Percentiles rank a stretch among this genome's conserved stretches.
Conservation (phyloP, 345 rosid species). For the Trapa bicornis region DNA sequence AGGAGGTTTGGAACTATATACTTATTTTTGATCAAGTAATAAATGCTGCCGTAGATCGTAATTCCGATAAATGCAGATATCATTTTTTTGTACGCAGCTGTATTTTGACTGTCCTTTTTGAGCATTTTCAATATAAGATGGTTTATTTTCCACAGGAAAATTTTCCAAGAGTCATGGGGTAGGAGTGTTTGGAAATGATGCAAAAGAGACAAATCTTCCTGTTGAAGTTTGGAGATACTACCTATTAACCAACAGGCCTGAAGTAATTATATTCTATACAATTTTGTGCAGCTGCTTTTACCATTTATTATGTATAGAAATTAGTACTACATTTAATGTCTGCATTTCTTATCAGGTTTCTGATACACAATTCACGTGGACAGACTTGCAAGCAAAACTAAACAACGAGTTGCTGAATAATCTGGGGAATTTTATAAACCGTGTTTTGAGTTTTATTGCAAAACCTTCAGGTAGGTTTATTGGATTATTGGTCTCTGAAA, state of each 20-base stretch:
- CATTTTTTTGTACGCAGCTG: background rate
- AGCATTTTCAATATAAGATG: background rate
- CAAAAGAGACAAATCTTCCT: conserved; percentile 80
- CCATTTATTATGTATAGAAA: background rate
- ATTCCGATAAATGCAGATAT: background rate
- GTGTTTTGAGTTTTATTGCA: conserved; percentile 51
- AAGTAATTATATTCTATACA: conserved; percentile 36
- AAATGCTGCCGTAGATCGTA: background rate
- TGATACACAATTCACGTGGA: conserved; percentile 49
- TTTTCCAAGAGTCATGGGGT: conserved; percentile 94
- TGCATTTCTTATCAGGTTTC: conserved; percentile 26
- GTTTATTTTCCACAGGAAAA: conserved; percentile 45
- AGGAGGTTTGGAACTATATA: conserved; percentile 40
- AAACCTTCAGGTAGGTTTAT: conserved; percentile 49
- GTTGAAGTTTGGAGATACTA: conserved; percentile 98
- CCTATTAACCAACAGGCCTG: conserved; percentile 85
- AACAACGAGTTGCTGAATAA: conserved; percentile 46
- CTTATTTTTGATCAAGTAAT: background rate
- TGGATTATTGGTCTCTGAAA: conserved; percentile 1
- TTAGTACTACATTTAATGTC: conserved; percentile 1
- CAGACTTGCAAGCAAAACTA: conserved; percentile 55
- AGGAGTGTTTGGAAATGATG: conserved; percentile 98
- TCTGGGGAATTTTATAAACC: conserved; percentile 52
- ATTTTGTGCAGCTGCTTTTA: background rate
- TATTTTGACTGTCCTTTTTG: background rate